Evolutionary conservation across 768 basidiomycete species (phyloP), one percentile per base, ranked within the genome.

Genomic region (Russula sp.): DNA sequence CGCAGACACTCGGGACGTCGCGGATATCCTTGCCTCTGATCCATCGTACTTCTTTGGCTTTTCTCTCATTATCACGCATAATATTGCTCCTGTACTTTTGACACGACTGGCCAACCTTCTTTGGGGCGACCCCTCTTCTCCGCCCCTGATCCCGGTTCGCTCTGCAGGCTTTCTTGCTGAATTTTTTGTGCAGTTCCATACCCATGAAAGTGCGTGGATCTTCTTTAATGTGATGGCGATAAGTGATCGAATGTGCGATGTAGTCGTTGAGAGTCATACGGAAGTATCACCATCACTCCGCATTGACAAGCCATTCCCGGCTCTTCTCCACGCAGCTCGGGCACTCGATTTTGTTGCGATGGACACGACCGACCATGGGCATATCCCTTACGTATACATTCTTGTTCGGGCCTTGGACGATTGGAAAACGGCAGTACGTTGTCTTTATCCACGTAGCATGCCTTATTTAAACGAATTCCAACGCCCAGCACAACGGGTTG

Each of bases 161-260:
- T 91, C 88, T 14, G 88, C 91, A 20, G 97, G 97, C 1, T 98
- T 98, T 75, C 77, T 96, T 4, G 92, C 92, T 24, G 87, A 92
- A 65, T 87, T 98, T 64, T 87, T 85, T 66, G 85, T 94, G 54
- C 97, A 98, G 72, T 90, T 90, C 68, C 86, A 89, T 66, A 93
- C 96, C 71, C 91, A 96, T 72, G 82, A 86, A 64, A 82, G 92
- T 95, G 68, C 72, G 88, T 70, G 1, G 26, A 22, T 28, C 32
- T 11, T 56, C 48, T 48, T 2, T 56, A 34, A 55, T 57, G 55
- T 52, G 53, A 9, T 22, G 32, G 13, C 16, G 30, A 16, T 63
- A 16, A 44, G 52, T 50, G 18, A 42, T 54, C 54, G 44, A 42
- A 58, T 52, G 48, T 44, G 22, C 32, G 36, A 32, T 48, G 18